phyloP scores from a whole-genome alignment of 768 basidiomycete genomes.

The Boletus subparvulus region DNA sequence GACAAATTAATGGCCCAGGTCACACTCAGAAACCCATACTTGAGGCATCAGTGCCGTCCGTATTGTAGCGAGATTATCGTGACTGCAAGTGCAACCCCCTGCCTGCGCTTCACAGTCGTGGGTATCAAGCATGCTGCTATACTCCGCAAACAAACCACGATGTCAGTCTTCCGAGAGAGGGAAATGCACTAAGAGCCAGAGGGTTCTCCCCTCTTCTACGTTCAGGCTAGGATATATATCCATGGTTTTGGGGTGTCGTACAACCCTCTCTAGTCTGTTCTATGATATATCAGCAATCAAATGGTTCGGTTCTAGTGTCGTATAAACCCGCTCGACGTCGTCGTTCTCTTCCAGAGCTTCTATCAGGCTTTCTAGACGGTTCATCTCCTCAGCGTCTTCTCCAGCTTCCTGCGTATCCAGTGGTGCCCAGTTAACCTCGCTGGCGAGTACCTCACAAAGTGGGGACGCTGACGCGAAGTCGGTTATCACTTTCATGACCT shows the following conservation, averaged over 20 bases:
- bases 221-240: background rate
- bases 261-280: slow-evolving; percentile 6
- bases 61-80: too few species aligned
- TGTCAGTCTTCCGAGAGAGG: too few species aligned
- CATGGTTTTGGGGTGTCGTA: background rate
- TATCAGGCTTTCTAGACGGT: slow-evolving; percentile 44
- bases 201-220: too few species aligned
- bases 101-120: too few species aligned
- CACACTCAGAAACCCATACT: too few species aligned
- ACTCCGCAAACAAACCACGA: too few species aligned
- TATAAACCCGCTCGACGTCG: slow-evolving; percentile 61
- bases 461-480: slow-evolving; percentile 25
- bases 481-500: slow-evolving; percentile 37
- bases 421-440: slow-evolving; percentile 58
- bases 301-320: slow-evolving; percentile 41
- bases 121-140: too few species aligned
- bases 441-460: slow-evolving; percentile 42
- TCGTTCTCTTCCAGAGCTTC: slow-evolving; percentile 55
- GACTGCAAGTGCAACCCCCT: too few species aligned
- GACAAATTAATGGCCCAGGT: slow-evolving; percentile 1
- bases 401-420: slow-evolving; percentile 37
- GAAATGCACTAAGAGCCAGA: too few species aligned
- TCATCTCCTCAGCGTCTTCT: slow-evolving; percentile 38
- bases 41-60: too few species aligned
- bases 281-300: slow-evolving; percentile 24